Conservation (phyloP, 139 green algal species). For the Eudorina sp. region DNA sequence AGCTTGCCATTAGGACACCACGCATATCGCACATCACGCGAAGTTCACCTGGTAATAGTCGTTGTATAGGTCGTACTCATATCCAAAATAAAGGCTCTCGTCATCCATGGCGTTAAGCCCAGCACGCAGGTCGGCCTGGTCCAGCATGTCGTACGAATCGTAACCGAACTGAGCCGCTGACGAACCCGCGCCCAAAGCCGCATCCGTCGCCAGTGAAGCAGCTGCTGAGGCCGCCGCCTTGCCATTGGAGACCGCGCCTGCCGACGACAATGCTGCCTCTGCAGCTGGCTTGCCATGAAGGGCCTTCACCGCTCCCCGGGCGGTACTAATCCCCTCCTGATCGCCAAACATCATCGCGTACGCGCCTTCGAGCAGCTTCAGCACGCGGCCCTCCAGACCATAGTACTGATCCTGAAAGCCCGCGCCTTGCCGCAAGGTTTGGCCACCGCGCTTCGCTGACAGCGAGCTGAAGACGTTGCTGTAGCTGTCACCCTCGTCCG, state of each 20-base stretch:
- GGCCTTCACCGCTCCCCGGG: too few relatives aligned
- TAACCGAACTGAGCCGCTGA: neutral
- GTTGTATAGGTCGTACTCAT: neutral
- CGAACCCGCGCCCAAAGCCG: neutral
- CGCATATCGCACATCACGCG: neutral
- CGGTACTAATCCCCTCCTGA: too few relatives aligned
- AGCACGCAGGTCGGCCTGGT: neutral
- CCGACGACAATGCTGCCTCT: too few relatives aligned
- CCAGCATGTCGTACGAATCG: neutral
- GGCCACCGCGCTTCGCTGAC: too few relatives aligned
- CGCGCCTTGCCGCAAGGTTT: too few relatives aligned
- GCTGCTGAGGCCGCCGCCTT: too few relatives aligned
- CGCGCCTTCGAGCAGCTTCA: neutral
- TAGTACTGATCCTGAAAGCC: neutral
- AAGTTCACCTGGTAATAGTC: conserved; percentile 8
- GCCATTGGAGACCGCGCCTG: too few relatives aligned
- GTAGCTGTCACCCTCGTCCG: too few relatives aligned
- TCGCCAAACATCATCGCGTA: neutral
- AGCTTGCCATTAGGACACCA: neutral
- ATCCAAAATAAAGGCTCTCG: neutral
- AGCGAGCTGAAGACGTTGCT: too few relatives aligned
- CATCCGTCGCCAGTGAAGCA: neutral
- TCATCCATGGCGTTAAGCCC: neutral
- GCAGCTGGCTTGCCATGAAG: too few relatives aligned
- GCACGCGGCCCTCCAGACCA: neutral